phyloP scores from a whole-genome alignment of 2,329 filamentous ascomycete genomes.

The Talaromyces sp. region DNA sequence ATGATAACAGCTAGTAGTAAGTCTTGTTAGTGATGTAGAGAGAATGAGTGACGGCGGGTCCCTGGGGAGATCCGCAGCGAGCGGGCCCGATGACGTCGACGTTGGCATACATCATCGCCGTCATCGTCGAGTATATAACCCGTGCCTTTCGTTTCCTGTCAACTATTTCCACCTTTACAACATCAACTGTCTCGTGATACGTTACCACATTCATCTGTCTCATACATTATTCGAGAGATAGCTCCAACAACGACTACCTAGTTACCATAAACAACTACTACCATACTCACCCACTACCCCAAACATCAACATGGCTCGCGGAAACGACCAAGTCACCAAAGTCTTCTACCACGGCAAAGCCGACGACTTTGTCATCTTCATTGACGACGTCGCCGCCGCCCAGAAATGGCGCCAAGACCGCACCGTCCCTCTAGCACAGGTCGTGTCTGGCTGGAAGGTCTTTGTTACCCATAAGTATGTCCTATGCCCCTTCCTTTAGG shows the following conservation, averaged over 20 bases:
- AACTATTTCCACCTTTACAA: background rate
- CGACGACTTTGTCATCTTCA: conserved; percentile 67
- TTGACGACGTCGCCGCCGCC: conserved; percentile 47
- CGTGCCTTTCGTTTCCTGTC: background rate
- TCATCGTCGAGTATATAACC: conserved; percentile 6
- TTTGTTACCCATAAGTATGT: conserved; percentile 85
- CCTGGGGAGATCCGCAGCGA: conserved; percentile 18
- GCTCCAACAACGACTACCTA: background rate
- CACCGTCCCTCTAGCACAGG: conserved; percentile 74
- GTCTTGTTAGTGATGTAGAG: background rate
- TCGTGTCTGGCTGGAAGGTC: conserved; percentile 84
- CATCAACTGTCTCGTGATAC: background rate
- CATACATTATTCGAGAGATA: background rate
- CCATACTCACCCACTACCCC: background rate
- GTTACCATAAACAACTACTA: background rate
- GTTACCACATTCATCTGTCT: background rate
- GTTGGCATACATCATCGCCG: conserved; percentile 17
- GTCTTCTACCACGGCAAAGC: conserved; percentile 77
- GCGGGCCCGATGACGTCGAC: conserved; percentile 21
- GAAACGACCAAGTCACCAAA: conserved; percentile 68
- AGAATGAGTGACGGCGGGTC: conserved; percentile 11
- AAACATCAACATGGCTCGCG: conserved; percentile 61
- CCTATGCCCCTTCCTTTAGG: background rate
- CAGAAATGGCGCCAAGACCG: conserved; percentile 80
- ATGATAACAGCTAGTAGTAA: background rate